Base-by-base conservation (phyloP, 345 rosid genomes). In the Capsella bursapastoris region DNA sequence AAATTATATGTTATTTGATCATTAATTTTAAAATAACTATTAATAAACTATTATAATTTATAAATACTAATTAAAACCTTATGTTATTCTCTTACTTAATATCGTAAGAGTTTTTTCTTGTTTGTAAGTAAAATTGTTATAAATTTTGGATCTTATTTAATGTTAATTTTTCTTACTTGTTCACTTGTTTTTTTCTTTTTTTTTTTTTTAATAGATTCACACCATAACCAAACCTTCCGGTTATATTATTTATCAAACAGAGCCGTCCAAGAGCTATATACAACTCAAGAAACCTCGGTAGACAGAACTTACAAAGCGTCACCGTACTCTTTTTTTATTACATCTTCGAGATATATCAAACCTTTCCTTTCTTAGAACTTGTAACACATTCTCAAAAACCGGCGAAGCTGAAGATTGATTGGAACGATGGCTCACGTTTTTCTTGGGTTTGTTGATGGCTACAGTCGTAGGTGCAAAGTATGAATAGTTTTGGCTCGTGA, bases 401-500 rank as follows among this genome's bases (percentile, higher is more conserved):
- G 6, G 80, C 76, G 0, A 70, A 10, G 34, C 64, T 12, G 15
- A 57, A 64, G 72, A 70, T 64, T 22, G 80, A 77, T 4, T 77
- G 76, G 27, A 64, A 71, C 6, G 65, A 69, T 8, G 62, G 62
- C 44, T 70, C 50, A 13, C 1, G 75, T 59, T 38, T 16, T 18
- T 75, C 68, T 18, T 47, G 78, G 57, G 8, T 65, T 0, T 74
- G 72, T 0, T 74, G 72, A 4, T 28, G 71, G 37, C 44, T 45
- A 62, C 4, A 6, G 6, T 47, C 63, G 57, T 35, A 8, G 81
- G 81, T 0, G 70, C 81, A 45, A 78, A 78, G 65, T 44, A 16
- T 0, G 81, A 60, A 52, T 59, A 66, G 64, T 78, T 72, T 37
- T 78, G 81, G 59, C 77, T 78, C 22, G 59, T 66, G n/a, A 78